Evolutionary conservation across 2,329 filamentous ascomycete species (phyloP), one percentile per base, ranked within the genome.

Genomic region (Volutella citrinella): DNA sequence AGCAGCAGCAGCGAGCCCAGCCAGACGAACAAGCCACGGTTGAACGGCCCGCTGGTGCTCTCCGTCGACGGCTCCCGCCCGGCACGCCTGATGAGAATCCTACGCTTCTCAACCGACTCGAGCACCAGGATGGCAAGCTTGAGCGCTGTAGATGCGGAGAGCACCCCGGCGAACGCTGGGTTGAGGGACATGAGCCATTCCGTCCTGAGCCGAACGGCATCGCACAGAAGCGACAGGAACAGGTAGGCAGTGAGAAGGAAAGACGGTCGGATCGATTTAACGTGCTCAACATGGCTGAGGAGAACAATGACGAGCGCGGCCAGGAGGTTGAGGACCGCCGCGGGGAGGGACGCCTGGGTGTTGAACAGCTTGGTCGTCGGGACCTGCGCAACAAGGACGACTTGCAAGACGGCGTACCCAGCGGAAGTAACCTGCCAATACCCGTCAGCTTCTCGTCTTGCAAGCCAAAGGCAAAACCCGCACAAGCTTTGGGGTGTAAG

Each of bases 11-110:
- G 49, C 4, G 64, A 61, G 21, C 60, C 60, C 11, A 61, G 38
- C 58, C 58, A 61, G 15, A 59, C 37, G 19, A 61, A 61, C 34
- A 60, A 52, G 0, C 57, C 55, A 1, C 55, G 52, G 18, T 38
- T 55, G 3, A 60, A 43, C 0, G 54, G 57, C 0, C 58, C 58
- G 14, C 66, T 70, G 3, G 68, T 76, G 4, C 66, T 66, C 46
- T 80, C 76, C 0, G 62, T 65, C 2, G 74, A 70, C 25, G 60
- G 64, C 3, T 49, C 41, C 2, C 56, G 52, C 28, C 64, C 69
- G 4, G 73, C 52, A 6, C 69, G n/a, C n/a, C n/a, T 56, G 5
- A 60, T 42, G 15, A 61, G 30, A 1, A 61, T 57, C 7, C 23
- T 38, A 7, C 55, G 49, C 40, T 61, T 61, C 33, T 61, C 58